phyloP scores from a whole-genome alignment of 1,139 yeast genomes.

The Meyerozyma smithsonii region DNA sequence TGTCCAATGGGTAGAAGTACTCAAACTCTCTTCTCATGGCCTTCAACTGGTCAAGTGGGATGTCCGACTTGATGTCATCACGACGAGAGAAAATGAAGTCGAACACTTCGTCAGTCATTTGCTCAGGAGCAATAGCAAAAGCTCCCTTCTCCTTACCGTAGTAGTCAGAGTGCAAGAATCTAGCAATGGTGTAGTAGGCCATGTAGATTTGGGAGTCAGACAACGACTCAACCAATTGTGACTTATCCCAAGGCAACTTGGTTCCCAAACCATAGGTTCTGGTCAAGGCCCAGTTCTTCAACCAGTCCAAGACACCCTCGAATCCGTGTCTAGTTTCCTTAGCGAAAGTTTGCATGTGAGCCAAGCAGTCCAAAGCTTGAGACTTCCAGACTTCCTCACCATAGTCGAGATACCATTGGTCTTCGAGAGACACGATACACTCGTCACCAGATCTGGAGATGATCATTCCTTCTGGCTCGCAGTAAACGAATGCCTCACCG shows the following conservation, averaged over 20 bases:
- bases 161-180: conserved; percentile 80
- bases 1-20: conserved; percentile 91
- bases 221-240: conserved; percentile 87
- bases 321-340: conserved; percentile 88
- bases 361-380: conserved; percentile 80
- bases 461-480: conserved; percentile 89
- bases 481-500: conserved; percentile 82
- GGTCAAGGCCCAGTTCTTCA: conserved; percentile 97
- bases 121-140: conserved; percentile 70
- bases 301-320: conserved; percentile 94
- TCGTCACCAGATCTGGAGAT: conserved; percentile 95
- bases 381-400: conserved; percentile 93
- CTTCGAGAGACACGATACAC: conserved; percentile 94
- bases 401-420: conserved; percentile 97
- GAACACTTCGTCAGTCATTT: conserved; percentile 90
- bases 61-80: conserved; percentile 53
- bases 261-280: conserved; percentile 97
- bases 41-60: conserved; percentile 64
- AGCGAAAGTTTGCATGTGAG: conserved; percentile 71
- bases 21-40: conserved; percentile 88
- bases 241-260: conserved; percentile 94
- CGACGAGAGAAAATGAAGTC: conserved; percentile 82
- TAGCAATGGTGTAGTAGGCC: conserved; percentile 90
- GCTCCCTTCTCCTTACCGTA: conserved; percentile 76
- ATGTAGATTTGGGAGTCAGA: conserved; percentile 96